Evolutionary conservation across 2,329 filamentous ascomycete genomes (phyloP), one percentile per base, ranked within the genome.

Genomic region (Venturia aucupariae): DNA sequence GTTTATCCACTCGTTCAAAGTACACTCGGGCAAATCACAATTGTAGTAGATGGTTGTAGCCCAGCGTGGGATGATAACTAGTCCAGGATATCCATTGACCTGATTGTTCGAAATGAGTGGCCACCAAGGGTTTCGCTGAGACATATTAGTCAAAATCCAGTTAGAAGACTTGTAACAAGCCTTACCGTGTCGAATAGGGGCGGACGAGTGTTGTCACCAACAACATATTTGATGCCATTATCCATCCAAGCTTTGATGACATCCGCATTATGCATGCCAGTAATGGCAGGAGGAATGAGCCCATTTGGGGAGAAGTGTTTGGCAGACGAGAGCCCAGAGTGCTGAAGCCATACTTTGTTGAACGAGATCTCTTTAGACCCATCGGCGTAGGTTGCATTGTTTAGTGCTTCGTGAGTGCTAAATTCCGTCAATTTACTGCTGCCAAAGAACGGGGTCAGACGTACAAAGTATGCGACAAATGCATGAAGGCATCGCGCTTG

Each of bases 31-130:
- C 19, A 78, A 79, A 69, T 85, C 80, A 71, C 84, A 86, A 74
- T 87, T 86, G 77, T 84, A 87, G 75, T 86, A 87, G 66, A 87
- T 86, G 51, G 82, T 80, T 3, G 82, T 84, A 0, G 84, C 81
- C 80, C 81, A 87, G 57, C 84, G 82, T 4, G 83, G 83, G 70
- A 84, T 81, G 61, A 86, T 78, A 65, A 79, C 78, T 48, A 85
- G 76, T 1, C 84, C 84, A 51, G 74, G 80, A 67, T 80, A 83
- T 0, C 84, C 84, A 68, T 86, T 83, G 13, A 67, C 69, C 0
- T 72, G 77, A 0, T 79, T 76, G 3, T 75, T 85, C 60, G 79
- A 82, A 61, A 79, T 82, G 42, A 83, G 76, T 0, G 84, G 81
- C 79, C 82, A 85, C 73, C 82, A 83, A 17, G 73, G 66, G 74